Evolutionary conservation across 1,284 basidiomycete species (phyloP), one percentile per base, ranked within the genome.

Genomic region (Schizophyllum commune): DNA sequence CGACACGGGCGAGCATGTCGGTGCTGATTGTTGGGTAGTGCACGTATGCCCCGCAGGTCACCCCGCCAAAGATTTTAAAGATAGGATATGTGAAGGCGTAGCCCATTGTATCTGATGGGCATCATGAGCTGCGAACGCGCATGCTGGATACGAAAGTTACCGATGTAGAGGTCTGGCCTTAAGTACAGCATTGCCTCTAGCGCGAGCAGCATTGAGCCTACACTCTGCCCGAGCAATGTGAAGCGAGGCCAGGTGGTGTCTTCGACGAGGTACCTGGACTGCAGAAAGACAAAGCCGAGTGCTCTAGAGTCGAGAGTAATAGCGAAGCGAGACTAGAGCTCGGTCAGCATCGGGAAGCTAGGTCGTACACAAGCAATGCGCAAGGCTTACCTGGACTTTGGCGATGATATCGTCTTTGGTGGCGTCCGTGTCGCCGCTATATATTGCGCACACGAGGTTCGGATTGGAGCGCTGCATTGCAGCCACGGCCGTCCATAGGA

Each of bases 21-120:
- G 89, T 91, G 70, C 92, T 94, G 70, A 99, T 96, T 6, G 93
- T 96, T 0, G 96, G 96, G 70, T 98, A 99, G 74, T 99, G 97
- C 4, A 96, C 86, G 70, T 99, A 99, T 21, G 94, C 89, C 1
- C 91, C 95, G 15, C 96, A 82, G 0, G 91, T 88, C 20, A 92
- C 78, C 9, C 78, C 73, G 3, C 79, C 79, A 61, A 96, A 72
- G 51, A 85, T 73, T 4, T 83, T 77, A 2, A 94, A 88, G 13
- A 92, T 75, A 2, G 90, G 92, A 69, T 92, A 95, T 0, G 93
- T 92, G 70, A 98, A 98, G 0, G 94, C 94, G 69, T 97, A 98
- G 22, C 97, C 96, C 95, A 98, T 98, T 0, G 96, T 95, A 72
- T 99, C 96, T 96, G 55, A 19, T 52, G 32, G 52, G 61, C 52